These are phyloP conservation scores for Epichloe typhina DNA, from an alignment of 2,329 filamentous ascomycete genomes.

Conservation along the genomic window DNA sequence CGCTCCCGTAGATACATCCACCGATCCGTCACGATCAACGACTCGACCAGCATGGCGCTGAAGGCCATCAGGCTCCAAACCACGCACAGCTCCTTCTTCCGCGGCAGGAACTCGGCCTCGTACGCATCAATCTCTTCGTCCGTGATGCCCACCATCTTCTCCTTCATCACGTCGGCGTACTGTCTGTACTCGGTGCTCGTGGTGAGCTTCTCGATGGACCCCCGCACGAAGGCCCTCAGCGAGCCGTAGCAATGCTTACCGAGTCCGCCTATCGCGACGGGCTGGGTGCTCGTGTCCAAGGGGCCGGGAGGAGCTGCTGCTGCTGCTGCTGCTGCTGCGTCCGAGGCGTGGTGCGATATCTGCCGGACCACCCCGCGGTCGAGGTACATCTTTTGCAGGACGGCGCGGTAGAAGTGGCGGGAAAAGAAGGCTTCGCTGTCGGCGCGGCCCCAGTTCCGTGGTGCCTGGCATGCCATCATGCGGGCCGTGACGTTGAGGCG, in stretches of 20 bases:
- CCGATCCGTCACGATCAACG: constrained; percentile 77
- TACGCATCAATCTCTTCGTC: constrained; percentile 67
- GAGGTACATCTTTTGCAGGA: constrained; percentile 84
- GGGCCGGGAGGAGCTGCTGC: constrained; percentile 19
- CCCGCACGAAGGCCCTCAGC: constrained; percentile 65
- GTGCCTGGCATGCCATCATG: constrained; percentile 97
- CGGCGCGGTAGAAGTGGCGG: constrained; percentile 80
- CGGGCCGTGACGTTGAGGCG: constrained; percentile 89
- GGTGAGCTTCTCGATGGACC: constrained; percentile 64
- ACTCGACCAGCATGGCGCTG: constrained; percentile 78
- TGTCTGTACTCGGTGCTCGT: constrained; percentile 42
- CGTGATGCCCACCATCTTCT: constrained; percentile 54
- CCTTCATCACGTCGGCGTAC: constrained; percentile 46
- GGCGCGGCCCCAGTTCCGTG: constrained; percentile 72
- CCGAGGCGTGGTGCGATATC: constrained; percentile 26
- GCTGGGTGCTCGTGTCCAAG: constrained; percentile 51
- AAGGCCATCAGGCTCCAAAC: constrained; percentile 96
- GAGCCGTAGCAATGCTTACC: constrained; percentile 66
- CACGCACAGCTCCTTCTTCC: constrained; percentile 71
- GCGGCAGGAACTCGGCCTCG: constrained; percentile 45
- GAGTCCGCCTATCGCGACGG: constrained; percentile 77
- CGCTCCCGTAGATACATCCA: constrained; percentile 83
- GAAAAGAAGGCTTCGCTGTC: constrained; percentile 86
- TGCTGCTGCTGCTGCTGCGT: background rate
- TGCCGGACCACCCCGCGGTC: constrained; percentile 66